Evolutionary conservation across 257 asterid species (phyloP), one percentile per base, ranked within the genome.

Genomic region (Solanum okadae): DNA sequence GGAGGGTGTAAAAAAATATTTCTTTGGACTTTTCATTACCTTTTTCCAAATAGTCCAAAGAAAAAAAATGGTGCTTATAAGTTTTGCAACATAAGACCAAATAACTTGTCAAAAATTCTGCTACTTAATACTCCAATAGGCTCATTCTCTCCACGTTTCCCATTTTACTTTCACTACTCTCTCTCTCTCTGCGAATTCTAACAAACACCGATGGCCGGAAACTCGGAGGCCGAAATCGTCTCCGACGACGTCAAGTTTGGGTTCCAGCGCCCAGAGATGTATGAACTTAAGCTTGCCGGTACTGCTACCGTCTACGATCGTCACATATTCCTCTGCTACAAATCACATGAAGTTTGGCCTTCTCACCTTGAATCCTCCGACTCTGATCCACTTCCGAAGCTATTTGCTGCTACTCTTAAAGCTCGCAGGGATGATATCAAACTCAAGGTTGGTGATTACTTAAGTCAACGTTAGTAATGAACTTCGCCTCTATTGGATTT

Each of bases 241-340:
- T 27, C 76, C 0, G 97, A 92, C 59, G 92, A 25, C 87, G 89
- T 86, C 70, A 90, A 94, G 89, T 96, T 81, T 90, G 99, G 99
- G 68, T 97, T 97, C 89, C 91, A 94, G 72, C 93, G 99, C 15
- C 27, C 89, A 70, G 99, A 97, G 93, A 96, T 97, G 99, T 93
- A 89, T 93, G 25, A 90, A 38, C 49, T 56, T 89, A 92, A 90
- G 86, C 94, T 97, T 87, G 89, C 95, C 83, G 98, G 96, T 38
- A 93, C 98, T 49, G 96, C 96, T 87, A 49, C 70, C 90, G 88
- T 92, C 92, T 94, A 93, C 94, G 95, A 92, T 1, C 99, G 99
- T 88, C 99, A 97, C 93, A 82, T 95, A 75, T 98, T 98, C 92
- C 98, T 98, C 88, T 93, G 96, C 91, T 96, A 96, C 94, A 93